Evolutionary conservation across 176 grass and related monocot genomes (phyloP).

Genomic region (Carex kokanica): DNA sequence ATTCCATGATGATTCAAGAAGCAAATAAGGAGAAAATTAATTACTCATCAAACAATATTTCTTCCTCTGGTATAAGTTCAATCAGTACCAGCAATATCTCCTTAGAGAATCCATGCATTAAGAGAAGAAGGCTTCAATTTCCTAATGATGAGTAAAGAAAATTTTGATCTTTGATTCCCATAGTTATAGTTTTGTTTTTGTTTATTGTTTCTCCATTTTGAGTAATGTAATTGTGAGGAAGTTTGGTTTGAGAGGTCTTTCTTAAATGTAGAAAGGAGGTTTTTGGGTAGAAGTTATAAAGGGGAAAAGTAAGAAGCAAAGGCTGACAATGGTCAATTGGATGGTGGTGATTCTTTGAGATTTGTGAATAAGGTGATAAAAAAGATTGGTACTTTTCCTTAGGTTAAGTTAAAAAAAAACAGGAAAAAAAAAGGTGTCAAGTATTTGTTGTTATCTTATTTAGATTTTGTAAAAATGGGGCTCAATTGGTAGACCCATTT

Average conservation of each 20-base stretch:
- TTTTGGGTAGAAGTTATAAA: conserved; percentile 36
- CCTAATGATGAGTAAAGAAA: conserved; percentile 38
- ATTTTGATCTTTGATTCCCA: conserved; percentile 27
- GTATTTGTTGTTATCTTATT: conserved; percentile 27
- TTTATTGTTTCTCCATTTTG: conserved; percentile 34
- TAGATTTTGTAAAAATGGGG: conserved; percentile 15
- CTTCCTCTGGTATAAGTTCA: conserved; percentile 35
- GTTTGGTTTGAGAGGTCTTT: conserved; percentile 61
- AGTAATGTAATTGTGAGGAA: conserved; percentile 49
- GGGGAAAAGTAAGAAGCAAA: conserved; percentile 32
- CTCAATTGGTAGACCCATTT: conserved; percentile 31
- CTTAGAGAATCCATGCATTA: conserved; percentile 43
- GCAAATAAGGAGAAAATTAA: conserved; percentile 43
- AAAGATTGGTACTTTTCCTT: conserved; percentile 26
- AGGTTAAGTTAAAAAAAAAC: background rate
- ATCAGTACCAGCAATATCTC: conserved; percentile 33
- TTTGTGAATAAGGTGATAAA: conserved; percentile 28
- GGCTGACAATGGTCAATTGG: conserved; percentile 18
- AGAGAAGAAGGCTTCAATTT: conserved; percentile 56
- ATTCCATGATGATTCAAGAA: conserved; percentile 64
- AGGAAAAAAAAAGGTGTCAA: background rate
- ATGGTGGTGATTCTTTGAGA: conserved; percentile 25
- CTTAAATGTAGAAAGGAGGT: conserved; percentile 34
- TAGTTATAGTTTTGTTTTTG: conserved; percentile 32
- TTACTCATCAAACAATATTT: conserved; percentile 39